Base-by-base conservation (phyloP, 257 asterid genomes). In the Solanum neorickii region DNA sequence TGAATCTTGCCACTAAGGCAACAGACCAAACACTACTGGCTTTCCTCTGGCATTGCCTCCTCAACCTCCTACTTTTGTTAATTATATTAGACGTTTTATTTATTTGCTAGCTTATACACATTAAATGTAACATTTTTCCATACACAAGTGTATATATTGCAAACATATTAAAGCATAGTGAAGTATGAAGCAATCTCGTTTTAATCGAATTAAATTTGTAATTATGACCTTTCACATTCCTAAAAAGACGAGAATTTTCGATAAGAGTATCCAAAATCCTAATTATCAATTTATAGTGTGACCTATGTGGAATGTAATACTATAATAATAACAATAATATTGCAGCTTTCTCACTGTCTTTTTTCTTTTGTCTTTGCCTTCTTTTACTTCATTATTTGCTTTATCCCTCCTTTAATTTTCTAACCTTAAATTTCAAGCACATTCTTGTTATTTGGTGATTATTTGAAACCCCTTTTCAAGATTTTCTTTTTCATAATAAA, bases 361-460 rank as follows among this genome's bases (percentile, higher is more conserved):
- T 78, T 39, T 44, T 78, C 16, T 14, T 15, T 25, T 44, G 62
- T 23, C 12, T 29, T 47, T 77, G 11, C 35, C 18, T 42, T 42
- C 7, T 39, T 16, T 37, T 6, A 18, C 20, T 76, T 31, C 66
- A 27, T 29, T 29, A 20, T 33, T 68, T 70, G 87, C 68, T 47
- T 80, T 80, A 29, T 80, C 68, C 20, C 42, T 29, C 85, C 66
- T 46, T 60, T 37, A 52, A 52, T 80, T 80, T 46, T 29, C 41
- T 33, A 80, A 80, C 85, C 59, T 86, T 73, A 84, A 70, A 68
- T 83, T 88, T 83, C 66, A 49, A 68, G 88, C 56, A 86, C 65
- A 73, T 86, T 70, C 86, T 86, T 86, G 85, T 91, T 89, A 89
- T 87, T 89, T 89, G 89, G 87, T 86, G 75, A 88, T 89, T 86